Evolutionary conservation across 2,329 filamentous ascomycete species (phyloP), one percentile per base, ranked within the genome.

Genomic region (Scorias spongiosa): DNA sequence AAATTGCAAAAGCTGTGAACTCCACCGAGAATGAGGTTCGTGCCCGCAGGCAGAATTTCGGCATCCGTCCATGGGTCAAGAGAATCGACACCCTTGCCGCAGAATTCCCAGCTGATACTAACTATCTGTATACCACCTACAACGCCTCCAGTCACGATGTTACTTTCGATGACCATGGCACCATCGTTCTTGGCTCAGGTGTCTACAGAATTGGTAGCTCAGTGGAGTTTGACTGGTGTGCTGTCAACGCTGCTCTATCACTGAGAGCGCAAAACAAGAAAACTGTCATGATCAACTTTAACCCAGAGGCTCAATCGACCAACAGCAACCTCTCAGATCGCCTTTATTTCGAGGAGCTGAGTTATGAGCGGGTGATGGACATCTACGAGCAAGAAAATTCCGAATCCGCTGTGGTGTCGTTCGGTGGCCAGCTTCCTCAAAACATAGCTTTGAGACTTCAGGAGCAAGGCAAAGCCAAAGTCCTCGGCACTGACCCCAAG

Each of bases 171-270:
- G 89, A 96, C 61, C 83, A 93, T 54, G 88, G 89, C 49, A 84
- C 80, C 39, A 68, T 98, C 44, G 81, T 96, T 46, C 77, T 98
- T 11, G 91, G 91, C 48, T 89, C 82, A 60, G 91, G 91, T 66
- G 91, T 96, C 17, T 98, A 98, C 75, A 80, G 91, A 61, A 98
- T 96, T 61, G 91, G 91, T 58, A 89, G 82, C 67, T 95, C 88
- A 6, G 91, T 98, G 42, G 91, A 98, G 66, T 98, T 98, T 61
- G 89, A 98, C 66, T 96, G 89, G 89, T 96, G 89, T 63, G 87
- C 88, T 50, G 87, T 95, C 48, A 91, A 87, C 58, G 84, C 87
- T 50, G 88, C 87, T 10, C 74, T 85, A 49, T 84, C 86, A 37
- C 74, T 96, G 49, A 78, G 80, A 56, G 72, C 81, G 48, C 85